Conservation (phyloP, 352 stramenopile genomes). For the Pythium periplocum region DNA sequence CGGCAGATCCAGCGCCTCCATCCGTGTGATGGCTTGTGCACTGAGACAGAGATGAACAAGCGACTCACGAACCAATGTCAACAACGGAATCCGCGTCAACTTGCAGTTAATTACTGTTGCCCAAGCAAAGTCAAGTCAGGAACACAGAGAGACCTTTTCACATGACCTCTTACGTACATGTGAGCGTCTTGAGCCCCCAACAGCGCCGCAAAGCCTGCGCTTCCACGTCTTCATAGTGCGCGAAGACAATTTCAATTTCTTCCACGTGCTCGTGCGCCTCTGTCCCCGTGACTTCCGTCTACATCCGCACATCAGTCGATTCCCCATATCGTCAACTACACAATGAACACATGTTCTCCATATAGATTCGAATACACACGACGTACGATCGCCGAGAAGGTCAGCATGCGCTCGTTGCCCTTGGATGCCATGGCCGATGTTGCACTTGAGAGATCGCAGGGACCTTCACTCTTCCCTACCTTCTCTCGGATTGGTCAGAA, state of each 20-base stretch:
- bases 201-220: constrained; percentile 36
- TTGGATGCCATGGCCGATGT: neutral
- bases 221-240: constrained; percentile 41
- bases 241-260: constrained; percentile 85
- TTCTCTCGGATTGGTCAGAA: too few relatives aligned
- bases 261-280: constrained; percentile 52
- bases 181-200: constrained; percentile 45
- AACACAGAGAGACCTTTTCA: neutral
- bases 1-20: constrained; percentile 53
- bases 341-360: neutral
- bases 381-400: constrained; percentile 32
- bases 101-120: constrained; percentile 67
- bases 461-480: too few relatives aligned
- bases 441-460: neutral
- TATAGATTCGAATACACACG: neutral
- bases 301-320: constrained; percentile 8
- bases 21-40: constrained; percentile 54
- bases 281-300: constrained; percentile 60
- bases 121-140: neutral
- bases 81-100: constrained; percentile 33
- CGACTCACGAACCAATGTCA: constrained; percentile 50
- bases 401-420: constrained; percentile 25
- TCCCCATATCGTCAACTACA: neutral
- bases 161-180: constrained; percentile 21
- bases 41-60: constrained; percentile 76